Evolutionary conservation across 495 filamentous ascomycete species (phyloP), one percentile per base, ranked within the genome.

Genomic region (Aspergillus bertholletiae): DNA sequence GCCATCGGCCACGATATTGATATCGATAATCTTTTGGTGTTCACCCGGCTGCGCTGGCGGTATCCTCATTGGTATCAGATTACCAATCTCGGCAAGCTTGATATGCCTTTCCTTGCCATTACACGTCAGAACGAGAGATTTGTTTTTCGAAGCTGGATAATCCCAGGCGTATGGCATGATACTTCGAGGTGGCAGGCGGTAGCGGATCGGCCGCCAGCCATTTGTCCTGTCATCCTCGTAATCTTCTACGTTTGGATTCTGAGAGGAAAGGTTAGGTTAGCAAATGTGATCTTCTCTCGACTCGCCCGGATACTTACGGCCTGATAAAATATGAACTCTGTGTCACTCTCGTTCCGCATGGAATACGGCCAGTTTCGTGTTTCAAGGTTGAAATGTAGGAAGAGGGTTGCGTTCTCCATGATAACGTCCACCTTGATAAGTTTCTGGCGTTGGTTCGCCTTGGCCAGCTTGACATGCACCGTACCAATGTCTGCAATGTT

Each of bases 161-260:
- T 98, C 95, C 94, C 94, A 98, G 26, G 94, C 93, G 66, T 98
- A 98, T 5, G 95, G 93, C 94, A 98, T 98, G 71, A 97, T 96
- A 68, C 93, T 97, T 28, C 95, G 81, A 7, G 92, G 84, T 3
- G 94, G 94, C 13, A 98, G 80, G n/a, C 92, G 88, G 67, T 98
- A 98, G 35, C 89, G 78, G 57, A 97, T 88, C 11, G 89, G 90
- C 51, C 88, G 84, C 88, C 92, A 98, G 6, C 89, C 87, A 46
- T 87, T 89, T 23, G 75, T 74, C 37, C 80, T 76, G 58, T 95
- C 90, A 56, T 92, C 88, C 52, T 86, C 84, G 46, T 88, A 88
- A 50, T 96, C 93, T 57, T 96, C 93, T 27, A 86, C 64, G 57
- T 84, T 85, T 13, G 85, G 85, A 58, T 88, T 88, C 55, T 70